Evolutionary conservation across 2,329 filamentous ascomycete species (phyloP).

Genomic region (Madurella fahalii): DNA sequence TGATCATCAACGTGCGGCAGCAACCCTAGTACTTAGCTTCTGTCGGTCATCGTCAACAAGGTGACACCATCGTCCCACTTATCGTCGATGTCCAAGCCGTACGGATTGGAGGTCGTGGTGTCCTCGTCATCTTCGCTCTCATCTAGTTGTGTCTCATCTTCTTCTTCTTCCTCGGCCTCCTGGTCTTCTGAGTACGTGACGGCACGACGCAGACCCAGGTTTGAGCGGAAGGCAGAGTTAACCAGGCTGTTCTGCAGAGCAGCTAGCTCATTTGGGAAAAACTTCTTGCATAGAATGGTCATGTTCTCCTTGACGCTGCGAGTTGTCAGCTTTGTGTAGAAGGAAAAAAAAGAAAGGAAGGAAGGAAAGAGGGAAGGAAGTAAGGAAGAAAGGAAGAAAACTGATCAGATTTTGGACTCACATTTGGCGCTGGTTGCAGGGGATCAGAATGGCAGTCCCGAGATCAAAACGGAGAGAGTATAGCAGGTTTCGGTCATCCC

Average conservation of each 20-base stretch:
- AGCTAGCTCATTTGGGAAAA: slow-evolving; percentile 14
- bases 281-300: slow-evolving; percentile 19
- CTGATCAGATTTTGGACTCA: slow-evolving; percentile 3
- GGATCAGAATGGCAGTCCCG: slow-evolving; percentile 17
- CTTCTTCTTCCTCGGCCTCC: slow-evolving; percentile 5
- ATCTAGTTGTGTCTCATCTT: slow-evolving; percentile 2
- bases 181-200: neutral
- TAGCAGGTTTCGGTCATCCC: slow-evolving; percentile 28
- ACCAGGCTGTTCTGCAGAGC: slow-evolving; percentile 4
- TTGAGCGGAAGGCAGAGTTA: neutral
- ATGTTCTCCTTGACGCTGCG: slow-evolving; percentile 21
- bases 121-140: slow-evolving; percentile 6
- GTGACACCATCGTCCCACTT: slow-evolving; percentile 1
- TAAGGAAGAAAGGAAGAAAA: neutral
- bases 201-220: neutral
- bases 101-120: neutral
- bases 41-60: slow-evolving; percentile 1
- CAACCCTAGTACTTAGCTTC: neutral
- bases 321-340: neutral
- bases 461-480: slow-evolving; percentile 28
- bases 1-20: neutral
- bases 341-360: neutral
- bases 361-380: neutral
- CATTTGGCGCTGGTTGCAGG: slow-evolving; percentile 22
- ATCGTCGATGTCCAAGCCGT: slow-evolving; percentile 2